phyloP scores from a whole-genome alignment of 495 filamentous ascomycete species.

The Neurospora discreta region DNA sequence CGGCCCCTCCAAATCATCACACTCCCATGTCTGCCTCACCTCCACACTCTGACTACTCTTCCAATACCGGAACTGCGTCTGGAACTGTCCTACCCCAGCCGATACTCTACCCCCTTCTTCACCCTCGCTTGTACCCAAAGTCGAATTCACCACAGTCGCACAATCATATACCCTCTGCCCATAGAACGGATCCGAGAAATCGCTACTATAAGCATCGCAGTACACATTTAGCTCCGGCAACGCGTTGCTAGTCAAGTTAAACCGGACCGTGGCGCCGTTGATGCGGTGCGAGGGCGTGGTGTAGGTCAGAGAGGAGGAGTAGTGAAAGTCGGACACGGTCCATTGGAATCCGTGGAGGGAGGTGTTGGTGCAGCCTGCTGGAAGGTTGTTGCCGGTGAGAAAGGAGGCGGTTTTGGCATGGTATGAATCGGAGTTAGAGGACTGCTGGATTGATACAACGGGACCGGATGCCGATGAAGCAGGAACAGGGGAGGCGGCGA shows the following conservation, averaged over 20 bases:
- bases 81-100: background rate
- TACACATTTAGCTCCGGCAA: background rate
- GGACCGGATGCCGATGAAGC: background rate
- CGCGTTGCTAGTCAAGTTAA: conserved; percentile 12
- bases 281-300: conserved; percentile 4
- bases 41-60: background rate
- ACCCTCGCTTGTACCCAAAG: no score
- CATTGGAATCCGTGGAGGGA: conserved; percentile 1
- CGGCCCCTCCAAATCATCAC: background rate
- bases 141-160: background rate
- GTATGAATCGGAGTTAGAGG: background rate
- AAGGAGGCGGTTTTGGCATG: background rate
- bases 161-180: background rate
- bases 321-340: conserved; percentile 6
- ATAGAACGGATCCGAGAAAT: background rate
- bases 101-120: background rate
- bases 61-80: background rate
- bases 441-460: background rate
- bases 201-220: background rate
- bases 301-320: conserved; percentile 3
- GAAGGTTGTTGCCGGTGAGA: background rate
- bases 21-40: background rate
- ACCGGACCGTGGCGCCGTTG: conserved; percentile 3
- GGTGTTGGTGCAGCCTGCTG: background rate
- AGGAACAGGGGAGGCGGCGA: background rate